Evolutionary conservation across 495 filamentous ascomycete species (phyloP).

Genomic region (Trichoderma reesei): DNA sequence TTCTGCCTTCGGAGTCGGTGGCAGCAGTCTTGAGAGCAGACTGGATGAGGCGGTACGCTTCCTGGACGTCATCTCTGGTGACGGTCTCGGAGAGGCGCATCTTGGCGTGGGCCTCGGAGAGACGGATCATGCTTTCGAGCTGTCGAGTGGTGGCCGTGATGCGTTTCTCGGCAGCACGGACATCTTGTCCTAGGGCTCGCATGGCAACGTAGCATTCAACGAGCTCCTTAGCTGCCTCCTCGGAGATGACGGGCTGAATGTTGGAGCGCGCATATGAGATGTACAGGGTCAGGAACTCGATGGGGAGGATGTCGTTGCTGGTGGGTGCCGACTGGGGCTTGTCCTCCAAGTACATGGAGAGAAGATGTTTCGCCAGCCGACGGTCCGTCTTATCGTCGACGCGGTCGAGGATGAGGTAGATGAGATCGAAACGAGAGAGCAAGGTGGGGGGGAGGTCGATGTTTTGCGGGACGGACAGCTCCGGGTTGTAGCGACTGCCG

Average conservation of each 20-base stretch:
- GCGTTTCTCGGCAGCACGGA: constrained; percentile 83
- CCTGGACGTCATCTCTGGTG: constrained; percentile 71
- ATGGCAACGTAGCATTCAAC: constrained; percentile 86
- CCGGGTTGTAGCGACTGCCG: constrained; percentile 92
- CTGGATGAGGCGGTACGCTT: constrained; percentile 87
- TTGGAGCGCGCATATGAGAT: constrained; percentile 93
- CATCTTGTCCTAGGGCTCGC: constrained; percentile 91
- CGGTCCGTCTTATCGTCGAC: constrained; percentile 84
- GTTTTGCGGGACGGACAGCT: constrained; percentile 91
- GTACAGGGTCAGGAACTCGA: constrained; percentile 93
- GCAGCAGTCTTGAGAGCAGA: constrained; percentile 94
- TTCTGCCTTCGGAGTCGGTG: constrained; percentile 86
- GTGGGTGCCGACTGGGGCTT: constrained; percentile 72
- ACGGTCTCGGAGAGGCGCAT: constrained; percentile 79
- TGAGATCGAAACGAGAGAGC: constrained; percentile 89
- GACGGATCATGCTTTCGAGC: constrained; percentile 92
- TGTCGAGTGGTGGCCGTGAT: constrained; percentile 97
- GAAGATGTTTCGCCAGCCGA: constrained; percentile 79
- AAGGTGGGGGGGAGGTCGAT: constrained; percentile 95
- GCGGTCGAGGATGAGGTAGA: constrained; percentile 91
- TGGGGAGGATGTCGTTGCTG: constrained; percentile 62
- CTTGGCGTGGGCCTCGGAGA: constrained; percentile 92
- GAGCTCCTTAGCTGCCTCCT: constrained; percentile 68
- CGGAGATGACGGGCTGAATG: constrained; percentile 70
- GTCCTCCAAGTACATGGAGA: constrained; percentile 96